Evolutionary conservation across 2,329 filamentous ascomycete genomes (phyloP).

Genomic region (Nemania abortiva): DNA sequence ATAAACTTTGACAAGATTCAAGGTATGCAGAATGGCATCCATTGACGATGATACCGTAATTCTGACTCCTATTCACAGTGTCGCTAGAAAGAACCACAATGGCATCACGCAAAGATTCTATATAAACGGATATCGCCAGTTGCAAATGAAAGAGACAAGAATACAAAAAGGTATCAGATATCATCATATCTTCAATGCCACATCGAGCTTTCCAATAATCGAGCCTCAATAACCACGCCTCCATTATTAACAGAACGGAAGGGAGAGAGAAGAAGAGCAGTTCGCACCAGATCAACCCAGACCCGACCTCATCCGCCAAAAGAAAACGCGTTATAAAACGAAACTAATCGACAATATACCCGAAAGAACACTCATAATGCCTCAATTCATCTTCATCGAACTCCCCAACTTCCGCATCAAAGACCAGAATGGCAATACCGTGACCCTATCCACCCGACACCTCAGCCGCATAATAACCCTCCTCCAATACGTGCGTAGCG

Average conservation of each 20-base stretch:
- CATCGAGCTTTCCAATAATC: background rate
- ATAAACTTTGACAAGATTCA: background rate
- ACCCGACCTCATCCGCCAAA: background rate
- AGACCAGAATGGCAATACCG: constrained; percentile 43
- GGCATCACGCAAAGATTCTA: background rate
- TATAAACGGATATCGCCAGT: constrained; percentile 6
- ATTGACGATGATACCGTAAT: background rate
- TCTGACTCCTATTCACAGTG: too few relatives aligned
- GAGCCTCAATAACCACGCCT: background rate
- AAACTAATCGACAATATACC: background rate
- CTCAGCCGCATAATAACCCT: constrained; percentile 43
- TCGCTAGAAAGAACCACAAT: background rate
- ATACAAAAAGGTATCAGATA: background rate
- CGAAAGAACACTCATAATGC: constrained; percentile 33
- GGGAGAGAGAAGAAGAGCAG: background rate
- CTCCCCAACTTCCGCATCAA: constrained; percentile 50
- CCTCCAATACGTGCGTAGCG: constrained; percentile 47
- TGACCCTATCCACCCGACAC: constrained; percentile 44
- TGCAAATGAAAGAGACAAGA: background rate
- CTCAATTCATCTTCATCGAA: constrained; percentile 51
- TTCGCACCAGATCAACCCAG: background rate
- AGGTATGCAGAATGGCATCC: background rate
- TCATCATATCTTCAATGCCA: background rate
- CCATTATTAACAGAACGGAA: background rate
- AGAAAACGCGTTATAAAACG: background rate